phyloP scores from a whole-genome alignment of 352 stramenopile species.

The Elongisporangium undulatum region DNA sequence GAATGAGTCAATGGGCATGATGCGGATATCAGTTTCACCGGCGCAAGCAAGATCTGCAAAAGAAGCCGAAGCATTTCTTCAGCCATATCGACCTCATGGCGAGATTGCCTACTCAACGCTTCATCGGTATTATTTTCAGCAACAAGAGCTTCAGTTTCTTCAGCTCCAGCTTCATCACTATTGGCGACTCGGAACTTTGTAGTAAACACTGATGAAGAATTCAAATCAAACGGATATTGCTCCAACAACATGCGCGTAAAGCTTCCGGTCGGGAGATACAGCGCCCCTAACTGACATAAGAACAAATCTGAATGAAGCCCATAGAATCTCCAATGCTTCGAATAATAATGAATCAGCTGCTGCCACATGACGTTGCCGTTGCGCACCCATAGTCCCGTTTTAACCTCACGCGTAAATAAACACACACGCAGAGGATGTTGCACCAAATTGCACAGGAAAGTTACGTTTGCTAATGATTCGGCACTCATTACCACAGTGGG shows the following conservation, averaged over 20 bases:
- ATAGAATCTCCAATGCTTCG: slow-evolving; percentile 77
- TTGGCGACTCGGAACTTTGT: background rate
- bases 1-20: slow-evolving; percentile 20
- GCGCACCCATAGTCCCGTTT: slow-evolving; percentile 67
- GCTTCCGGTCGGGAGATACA: slow-evolving; percentile 42
- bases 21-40: slow-evolving; percentile 38
- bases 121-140: slow-evolving; percentile 3
- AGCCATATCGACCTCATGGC: slow-evolving; percentile 45
- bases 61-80: slow-evolving; percentile 64
- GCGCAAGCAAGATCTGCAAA: slow-evolving; percentile 53
- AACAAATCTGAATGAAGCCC: slow-evolving; percentile 75
- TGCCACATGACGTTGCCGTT: slow-evolving; percentile 82
- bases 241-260: slow-evolving; percentile 56
- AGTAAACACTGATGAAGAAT: slow-evolving; percentile 4
- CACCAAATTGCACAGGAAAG: slow-evolving; percentile 40
- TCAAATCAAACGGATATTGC: slow-evolving; percentile 35
- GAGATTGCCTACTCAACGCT: slow-evolving; percentile 10
- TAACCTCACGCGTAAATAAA: slow-evolving; percentile 66
- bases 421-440: slow-evolving; percentile 56
- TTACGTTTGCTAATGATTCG: slow-evolving; percentile 12
- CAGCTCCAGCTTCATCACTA: background rate
- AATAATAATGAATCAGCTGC: slow-evolving; percentile 77
- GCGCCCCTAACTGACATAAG: slow-evolving; percentile 49
- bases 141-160: slow-evolving; percentile 10
- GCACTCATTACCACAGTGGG: background rate